A percentile compares a stretch with the other conserved stretches of the same genome.
phyloP scores from a whole-genome alignment of 306 rosid genomes.

The Prosopis cineraria region DNA sequence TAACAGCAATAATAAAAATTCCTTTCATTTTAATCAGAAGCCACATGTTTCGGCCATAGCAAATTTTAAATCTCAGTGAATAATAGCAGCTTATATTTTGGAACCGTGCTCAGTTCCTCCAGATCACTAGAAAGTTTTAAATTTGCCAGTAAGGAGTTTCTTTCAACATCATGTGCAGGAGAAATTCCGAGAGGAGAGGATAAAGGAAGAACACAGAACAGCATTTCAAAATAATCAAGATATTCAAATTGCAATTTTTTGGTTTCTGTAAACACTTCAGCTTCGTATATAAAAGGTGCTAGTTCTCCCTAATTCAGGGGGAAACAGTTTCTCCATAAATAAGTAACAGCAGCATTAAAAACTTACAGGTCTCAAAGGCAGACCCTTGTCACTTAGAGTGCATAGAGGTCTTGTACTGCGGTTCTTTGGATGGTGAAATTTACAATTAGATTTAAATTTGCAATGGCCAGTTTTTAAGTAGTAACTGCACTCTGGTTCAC shows the following conservation, averaged over 20 bases:
- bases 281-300: background rate
- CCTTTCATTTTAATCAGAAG: background rate
- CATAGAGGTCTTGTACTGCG: conserved; percentile 50
- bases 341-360: conserved; percentile 22
- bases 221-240: background rate
- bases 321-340: background rate
- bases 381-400: conserved; percentile 81
- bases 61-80: background rate
- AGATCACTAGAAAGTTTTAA: background rate
- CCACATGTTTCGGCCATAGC: background rate
- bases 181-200: background rate
- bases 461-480: conserved; percentile 91
- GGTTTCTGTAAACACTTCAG: background rate
- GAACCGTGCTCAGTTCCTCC: background rate
- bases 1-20: background rate
- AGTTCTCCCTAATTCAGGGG: background rate
- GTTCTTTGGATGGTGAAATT: conserved; percentile 89
- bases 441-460: conserved; percentile 82
- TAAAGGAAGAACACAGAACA: background rate
- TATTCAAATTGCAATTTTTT: background rate
- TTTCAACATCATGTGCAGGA: background rate
- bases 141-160: background rate
- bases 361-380: conserved; percentile 96
- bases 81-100: background rate
- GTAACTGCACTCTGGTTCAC: conserved; percentile 88